Conservation (phyloP, 176 grass and related monocot species). For the Tuctoria greenei region DNA sequence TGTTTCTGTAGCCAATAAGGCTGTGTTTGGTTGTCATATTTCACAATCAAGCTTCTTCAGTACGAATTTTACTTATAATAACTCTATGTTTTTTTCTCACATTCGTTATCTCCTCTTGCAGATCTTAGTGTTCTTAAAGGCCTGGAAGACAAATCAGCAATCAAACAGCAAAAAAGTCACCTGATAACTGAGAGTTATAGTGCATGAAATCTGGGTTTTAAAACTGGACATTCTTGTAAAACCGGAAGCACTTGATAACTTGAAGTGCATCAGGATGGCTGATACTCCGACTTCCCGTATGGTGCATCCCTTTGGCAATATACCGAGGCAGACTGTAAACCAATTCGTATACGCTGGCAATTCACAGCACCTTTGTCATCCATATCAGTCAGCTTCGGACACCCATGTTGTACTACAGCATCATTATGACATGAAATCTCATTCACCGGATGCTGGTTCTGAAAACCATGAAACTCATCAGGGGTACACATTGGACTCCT, state of each 20-base stretch:
- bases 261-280: slow-evolving; percentile 21
- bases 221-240: slow-evolving; percentile 4
- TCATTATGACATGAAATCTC: slow-evolving; percentile 19
- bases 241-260: slow-evolving; percentile 22
- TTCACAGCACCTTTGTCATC: slow-evolving; percentile 16
- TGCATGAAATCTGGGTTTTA: background rate
- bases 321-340: slow-evolving; percentile 35
- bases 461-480: slow-evolving; percentile 29
- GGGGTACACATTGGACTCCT: slow-evolving; percentile 61
- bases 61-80: background rate
- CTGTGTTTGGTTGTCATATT: background rate
- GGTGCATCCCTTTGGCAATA: slow-evolving; percentile 43
- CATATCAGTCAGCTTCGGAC: slow-evolving; percentile 18
- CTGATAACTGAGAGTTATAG: background rate
- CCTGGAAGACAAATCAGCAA: slow-evolving; percentile 3
- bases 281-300: slow-evolving; percentile 51
- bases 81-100: slow-evolving; percentile 19
- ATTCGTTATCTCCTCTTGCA: slow-evolving; percentile 25
- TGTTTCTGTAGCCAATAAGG: background rate
- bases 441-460: slow-evolving; percentile 37
- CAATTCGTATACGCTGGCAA: slow-evolving; percentile 35
- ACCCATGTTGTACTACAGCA: slow-evolving; percentile 12
- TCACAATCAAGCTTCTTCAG: slow-evolving; percentile 2
- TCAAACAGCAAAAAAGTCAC: background rate
- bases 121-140: background rate